Percentiles rank a stretch among this genome's conserved stretches.
Conservation (phyloP, 148 eudicot genomes). For the Rhododendron williamsianum region DNA sequence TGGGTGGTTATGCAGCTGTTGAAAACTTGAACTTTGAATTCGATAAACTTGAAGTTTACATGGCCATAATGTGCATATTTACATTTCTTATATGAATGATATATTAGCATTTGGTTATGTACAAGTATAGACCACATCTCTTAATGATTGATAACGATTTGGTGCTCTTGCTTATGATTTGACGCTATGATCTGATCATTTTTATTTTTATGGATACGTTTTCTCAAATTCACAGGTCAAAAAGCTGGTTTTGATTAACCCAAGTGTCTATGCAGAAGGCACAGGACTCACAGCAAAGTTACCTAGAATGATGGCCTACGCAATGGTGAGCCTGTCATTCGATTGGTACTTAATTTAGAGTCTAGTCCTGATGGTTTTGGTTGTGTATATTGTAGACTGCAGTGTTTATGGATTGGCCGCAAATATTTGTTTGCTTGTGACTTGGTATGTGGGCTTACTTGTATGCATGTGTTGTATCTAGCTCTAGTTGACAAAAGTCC, state of each 20-base stretch:
- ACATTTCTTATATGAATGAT: not conserved
- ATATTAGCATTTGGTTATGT: not conserved
- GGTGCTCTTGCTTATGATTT: constrained; percentile 2
- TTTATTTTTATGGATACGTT: not conserved
- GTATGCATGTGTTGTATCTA: not conserved
- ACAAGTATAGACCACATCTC: not conserved
- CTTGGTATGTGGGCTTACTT: not conserved
- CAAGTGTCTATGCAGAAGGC: constrained; percentile 70
- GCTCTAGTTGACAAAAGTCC: not conserved
- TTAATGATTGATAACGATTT: not conserved
- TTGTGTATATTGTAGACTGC: not conserved
- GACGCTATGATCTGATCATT: not conserved
- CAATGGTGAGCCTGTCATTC: constrained; percentile 46
- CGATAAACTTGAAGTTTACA: not conserved
- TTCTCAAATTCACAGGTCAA: constrained; percentile 44
- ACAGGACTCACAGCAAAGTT: constrained; percentile 45
- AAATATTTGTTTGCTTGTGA: not conserved
- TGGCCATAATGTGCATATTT: not conserved
- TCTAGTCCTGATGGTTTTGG: not conserved
- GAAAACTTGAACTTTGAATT: not conserved
- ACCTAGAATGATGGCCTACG: constrained; percentile 60
- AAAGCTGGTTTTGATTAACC: constrained; percentile 65
- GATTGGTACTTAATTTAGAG: not conserved
- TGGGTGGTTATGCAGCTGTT: not conserved
- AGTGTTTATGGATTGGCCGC: not conserved